These are phyloP conservation scores for Schoenoplectus tabernaemontani DNA, from an alignment of 202 grass and related monocot genomes.

Conservation along the genomic window DNA sequence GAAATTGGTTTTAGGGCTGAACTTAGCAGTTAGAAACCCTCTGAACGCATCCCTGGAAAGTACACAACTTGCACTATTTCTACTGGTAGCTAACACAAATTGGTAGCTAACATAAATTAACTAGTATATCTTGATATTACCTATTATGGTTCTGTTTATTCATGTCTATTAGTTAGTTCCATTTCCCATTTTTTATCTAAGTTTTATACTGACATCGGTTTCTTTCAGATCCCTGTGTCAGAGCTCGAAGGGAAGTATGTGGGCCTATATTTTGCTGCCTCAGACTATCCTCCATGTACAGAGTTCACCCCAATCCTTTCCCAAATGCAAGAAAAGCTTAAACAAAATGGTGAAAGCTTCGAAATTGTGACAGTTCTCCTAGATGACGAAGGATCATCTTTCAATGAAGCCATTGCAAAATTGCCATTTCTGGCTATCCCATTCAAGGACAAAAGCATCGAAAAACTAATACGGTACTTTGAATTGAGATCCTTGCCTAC, in stretches of 20 bases:
- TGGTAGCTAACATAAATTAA: background rate
- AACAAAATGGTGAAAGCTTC: constrained; percentile 60
- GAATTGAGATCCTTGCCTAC: constrained; percentile 53
- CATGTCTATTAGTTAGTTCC: background rate
- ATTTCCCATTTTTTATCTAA: background rate
- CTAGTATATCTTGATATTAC: background rate
- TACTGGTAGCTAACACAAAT: background rate
- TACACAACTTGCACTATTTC: background rate
- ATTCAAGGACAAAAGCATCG: constrained; percentile 44
- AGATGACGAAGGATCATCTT: constrained; percentile 39
- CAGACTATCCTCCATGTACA: constrained; percentile 3
- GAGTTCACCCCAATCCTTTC: constrained; percentile 51
- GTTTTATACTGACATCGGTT: constrained; percentile 10
- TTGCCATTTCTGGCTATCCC: constrained; percentile 83
- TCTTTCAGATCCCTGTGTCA: constrained; percentile 50
- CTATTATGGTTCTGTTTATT: background rate
- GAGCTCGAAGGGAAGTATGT: constrained; percentile 72
- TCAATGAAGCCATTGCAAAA: constrained; percentile 33
- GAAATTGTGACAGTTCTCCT: constrained; percentile 55
- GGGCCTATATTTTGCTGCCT: constrained; percentile 45
- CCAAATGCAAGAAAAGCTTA: constrained; percentile 62
- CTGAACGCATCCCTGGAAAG: background rate
- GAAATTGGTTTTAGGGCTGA: background rate
- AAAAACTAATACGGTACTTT: constrained; percentile 60
- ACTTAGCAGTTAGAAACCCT: background rate